A percentile compares a stretch with the other conserved stretches of the same genome.
Conservation (phyloP, 164 flowering plant genomes). For the Magnolia sinica region DNA sequence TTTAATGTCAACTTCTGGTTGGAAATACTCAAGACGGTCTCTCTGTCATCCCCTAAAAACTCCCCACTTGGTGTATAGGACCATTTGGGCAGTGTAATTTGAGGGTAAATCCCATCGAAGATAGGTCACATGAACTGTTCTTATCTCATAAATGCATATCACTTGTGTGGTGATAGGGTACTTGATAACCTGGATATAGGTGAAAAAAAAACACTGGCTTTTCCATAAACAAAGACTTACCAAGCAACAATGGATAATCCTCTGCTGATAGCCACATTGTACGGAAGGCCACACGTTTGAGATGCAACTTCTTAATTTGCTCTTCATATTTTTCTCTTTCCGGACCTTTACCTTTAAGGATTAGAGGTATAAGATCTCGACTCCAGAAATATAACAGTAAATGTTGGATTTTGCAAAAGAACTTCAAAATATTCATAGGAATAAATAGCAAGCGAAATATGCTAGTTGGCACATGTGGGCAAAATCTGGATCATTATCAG, state of each 20-base stretch:
- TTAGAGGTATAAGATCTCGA: background rate
- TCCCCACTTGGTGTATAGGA: background rate
- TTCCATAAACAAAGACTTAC: conserved; percentile 23
- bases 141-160: too few relatives aligned
- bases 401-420: conserved; percentile 3
- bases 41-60: background rate
- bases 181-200: too few relatives aligned
- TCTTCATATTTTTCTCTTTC: conserved; percentile 84
- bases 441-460: background rate
- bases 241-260: conserved; percentile 88
- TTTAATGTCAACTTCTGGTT: background rate
- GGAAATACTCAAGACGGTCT: background rate
- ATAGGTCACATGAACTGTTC: too few relatives aligned
- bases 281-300: conserved; percentile 91
- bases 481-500: too few relatives aligned
- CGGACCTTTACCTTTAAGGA: conserved; percentile 76
- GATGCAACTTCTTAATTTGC: conserved; percentile 57
- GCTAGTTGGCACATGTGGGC: background rate
- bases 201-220: too few relatives aligned
- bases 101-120: too few relatives aligned
- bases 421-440: background rate
- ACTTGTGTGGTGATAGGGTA: too few relatives aligned
- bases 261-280: conserved; percentile 98
- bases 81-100: too few relatives aligned
- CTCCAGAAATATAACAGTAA: background rate